A percentile compares a stretch with the other conserved stretches of the same genome.
These are phyloP conservation scores for Zygoascus tannicola DNA, from an alignment of 805 yeast genomes.

Conservation along the genomic window DNA sequence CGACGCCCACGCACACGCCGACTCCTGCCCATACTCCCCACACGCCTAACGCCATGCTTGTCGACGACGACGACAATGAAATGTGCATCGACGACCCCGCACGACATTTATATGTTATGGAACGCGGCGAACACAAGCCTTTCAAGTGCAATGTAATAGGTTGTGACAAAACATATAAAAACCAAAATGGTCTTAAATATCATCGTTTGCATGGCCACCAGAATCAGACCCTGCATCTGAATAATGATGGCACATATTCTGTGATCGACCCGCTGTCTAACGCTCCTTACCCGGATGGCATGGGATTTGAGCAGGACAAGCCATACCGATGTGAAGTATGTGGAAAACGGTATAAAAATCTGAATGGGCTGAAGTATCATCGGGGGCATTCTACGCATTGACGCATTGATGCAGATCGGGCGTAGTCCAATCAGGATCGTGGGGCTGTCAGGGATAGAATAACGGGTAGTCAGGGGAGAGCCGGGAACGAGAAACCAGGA, in stretches of 20 bases:
- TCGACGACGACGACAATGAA: slow-evolving; percentile 44
- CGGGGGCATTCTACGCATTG: slow-evolving; percentile 97
- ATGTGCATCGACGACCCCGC: slow-evolving; percentile 96
- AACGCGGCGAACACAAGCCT: slow-evolving; percentile 86
- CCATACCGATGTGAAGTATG: slow-evolving; percentile 98
- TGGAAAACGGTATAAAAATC: slow-evolving; percentile 91
- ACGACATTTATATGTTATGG: slow-evolving; percentile 84
- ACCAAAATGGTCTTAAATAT: slow-evolving; percentile 94
- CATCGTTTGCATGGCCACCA: slow-evolving; percentile 96
- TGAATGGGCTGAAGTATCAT: slow-evolving; percentile 94
- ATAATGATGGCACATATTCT: slow-evolving; percentile 86
- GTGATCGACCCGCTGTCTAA: slow-evolving; percentile 78
- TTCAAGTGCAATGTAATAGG: slow-evolving; percentile 97
- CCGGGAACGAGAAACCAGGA: too few species aligned
- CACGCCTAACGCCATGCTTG: slow-evolving; percentile 24
- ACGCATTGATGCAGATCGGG: too few species aligned
- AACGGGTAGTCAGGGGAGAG: too few species aligned
- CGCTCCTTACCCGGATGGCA: slow-evolving; percentile 85
- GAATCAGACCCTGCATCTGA: slow-evolving; percentile 81
- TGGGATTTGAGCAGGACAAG: slow-evolving; percentile 93
- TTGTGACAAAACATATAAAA: slow-evolving; percentile 94
- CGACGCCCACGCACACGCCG: background rate
- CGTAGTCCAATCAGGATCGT: too few species aligned
- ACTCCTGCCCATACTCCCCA: too few species aligned
- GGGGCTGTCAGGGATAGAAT: too few species aligned